Evolutionary conservation across 202 grass and related monocot species (phyloP), one percentile per base, ranked within the genome.

Genomic region (Setaria viridis): DNA sequence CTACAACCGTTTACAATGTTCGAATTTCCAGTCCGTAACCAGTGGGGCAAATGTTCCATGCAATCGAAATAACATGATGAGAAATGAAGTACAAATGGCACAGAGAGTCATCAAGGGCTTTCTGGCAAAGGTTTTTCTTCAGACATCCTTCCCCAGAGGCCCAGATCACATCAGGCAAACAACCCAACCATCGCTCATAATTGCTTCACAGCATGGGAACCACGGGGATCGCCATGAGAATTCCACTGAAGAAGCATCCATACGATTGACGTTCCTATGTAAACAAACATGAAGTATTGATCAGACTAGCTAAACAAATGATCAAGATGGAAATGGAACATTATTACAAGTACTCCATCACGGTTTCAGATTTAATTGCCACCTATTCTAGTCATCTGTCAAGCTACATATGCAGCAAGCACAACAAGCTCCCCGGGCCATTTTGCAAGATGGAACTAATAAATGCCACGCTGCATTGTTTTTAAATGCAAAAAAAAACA

Each of bases 171-270:
- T 85, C 47, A 65, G 19, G 0, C 45, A 34, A 20, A 47, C 60
- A 81, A 10, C 39, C 8, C 12, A 32, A 54, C 6, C n/a, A 33
- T 14, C 15, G 17, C 25, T 90, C 65, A 90, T 66, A 78, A 72
- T 30, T 86, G 78, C 73, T 90, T 90, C 3, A 37, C 51, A 50
- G 72, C 80, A 76, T 82, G 82, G 67, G 90, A 88, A 67, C 47
- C 46, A 42, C 80, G 82, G 6, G 87, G 6, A 65, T 97, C 86
- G 74, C 84, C 80, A 88, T 93, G 87, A 53, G 87, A 58, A 82
- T 91, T 93, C 94, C 91, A 96, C 54, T 93, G 90, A 33, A 94
- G 45, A 53, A 94, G 79, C 95, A 97, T 97, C 95, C 95, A 97
- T 65, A 93, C 60, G 49, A 94, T 94, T 14, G 95, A 97, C 20